A percentile compares a stretch with the other conserved stretches of the same genome.
These are phyloP conservation scores for Cyclocybe aegerita DNA, from an alignment of 768 basidiomycete genomes.

Conservation along the genomic window DNA sequence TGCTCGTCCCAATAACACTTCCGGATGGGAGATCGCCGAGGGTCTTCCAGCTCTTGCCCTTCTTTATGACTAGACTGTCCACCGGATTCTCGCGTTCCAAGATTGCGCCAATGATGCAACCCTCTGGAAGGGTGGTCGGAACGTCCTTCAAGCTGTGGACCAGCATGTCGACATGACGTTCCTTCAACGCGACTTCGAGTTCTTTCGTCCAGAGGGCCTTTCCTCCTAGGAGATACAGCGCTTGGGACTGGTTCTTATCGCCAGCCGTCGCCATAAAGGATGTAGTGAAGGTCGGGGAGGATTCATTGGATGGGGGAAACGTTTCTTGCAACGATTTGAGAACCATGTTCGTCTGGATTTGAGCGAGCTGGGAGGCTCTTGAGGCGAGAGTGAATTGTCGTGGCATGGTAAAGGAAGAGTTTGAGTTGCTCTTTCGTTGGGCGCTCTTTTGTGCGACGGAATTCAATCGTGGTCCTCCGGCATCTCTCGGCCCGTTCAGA, in stretches of 20 bases:
- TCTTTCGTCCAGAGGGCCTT: slow-evolving; percentile 96
- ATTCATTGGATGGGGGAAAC: slow-evolving; percentile 44
- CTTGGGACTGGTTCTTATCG: slow-evolving; percentile 90
- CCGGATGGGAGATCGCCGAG: slow-evolving; percentile 86
- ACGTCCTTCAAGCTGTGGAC: slow-evolving; percentile 94
- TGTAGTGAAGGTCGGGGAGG: slow-evolving; percentile 38
- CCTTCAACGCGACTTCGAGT: slow-evolving; percentile 80
- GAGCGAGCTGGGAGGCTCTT: slow-evolving; percentile 83
- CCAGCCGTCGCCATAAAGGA: slow-evolving; percentile 64
- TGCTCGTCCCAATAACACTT: slow-evolving; percentile 93
- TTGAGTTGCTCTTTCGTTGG: neutral
- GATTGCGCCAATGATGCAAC: slow-evolving; percentile 84
- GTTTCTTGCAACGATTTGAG: slow-evolving; percentile 56
- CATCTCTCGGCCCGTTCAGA: neutral
- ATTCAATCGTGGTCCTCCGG: slow-evolving; percentile 1
- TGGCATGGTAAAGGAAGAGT: slow-evolving; percentile 18
- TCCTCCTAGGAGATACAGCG: slow-evolving; percentile 86
- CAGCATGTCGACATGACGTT: slow-evolving; percentile 81
- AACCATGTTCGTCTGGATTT: slow-evolving; percentile 86
- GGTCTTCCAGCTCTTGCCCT: slow-evolving; percentile 62
- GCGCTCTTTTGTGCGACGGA: too few species aligned
- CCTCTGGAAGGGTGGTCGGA: slow-evolving; percentile 81
- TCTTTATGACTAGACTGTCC: slow-evolving; percentile 86
- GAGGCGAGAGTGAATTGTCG: slow-evolving; percentile 79
- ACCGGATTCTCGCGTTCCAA: slow-evolving; percentile 85